These are phyloP conservation scores for Aspergillus sparsus DNA, from an alignment of 495 filamentous ascomycete species.

Conservation along the genomic window DNA sequence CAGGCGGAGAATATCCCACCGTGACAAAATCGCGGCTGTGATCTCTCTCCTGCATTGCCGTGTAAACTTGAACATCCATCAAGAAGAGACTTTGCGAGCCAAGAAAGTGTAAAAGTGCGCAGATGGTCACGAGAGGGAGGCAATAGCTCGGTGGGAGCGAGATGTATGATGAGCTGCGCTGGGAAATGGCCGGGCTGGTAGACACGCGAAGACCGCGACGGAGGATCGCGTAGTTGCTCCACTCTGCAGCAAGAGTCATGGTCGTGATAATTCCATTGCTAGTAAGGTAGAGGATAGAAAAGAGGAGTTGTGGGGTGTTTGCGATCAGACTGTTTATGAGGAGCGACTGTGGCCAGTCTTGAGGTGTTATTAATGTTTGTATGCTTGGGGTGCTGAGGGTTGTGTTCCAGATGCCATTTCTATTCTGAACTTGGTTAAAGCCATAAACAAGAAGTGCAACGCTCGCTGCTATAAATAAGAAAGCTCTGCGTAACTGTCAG, in stretches of 20 bases:
- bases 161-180: constrained; percentile 45
- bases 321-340: constrained; percentile 14
- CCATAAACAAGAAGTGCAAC: neutral
- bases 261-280: constrained; percentile 42
- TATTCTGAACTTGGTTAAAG: neutral
- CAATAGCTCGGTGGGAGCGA: constrained; percentile 44
- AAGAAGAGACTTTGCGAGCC: constrained; percentile 46
- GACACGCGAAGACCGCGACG: constrained; percentile 50
- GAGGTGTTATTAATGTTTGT: constrained; percentile 6
- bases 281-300: constrained; percentile 45
- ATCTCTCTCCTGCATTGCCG: neutral
- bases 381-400: constrained; percentile 1
- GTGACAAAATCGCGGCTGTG: constrained; percentile 19
- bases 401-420: constrained; percentile 27
- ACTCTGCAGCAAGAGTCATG: constrained; percentile 45
- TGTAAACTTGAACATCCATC: constrained; percentile 24
- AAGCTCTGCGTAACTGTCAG: neutral
- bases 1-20: constrained; percentile 34
- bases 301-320: constrained; percentile 47
- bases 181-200: constrained; percentile 36
- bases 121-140: constrained; percentile 32
- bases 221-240: constrained; percentile 27
- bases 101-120: constrained; percentile 42
- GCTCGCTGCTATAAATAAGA: neutral
- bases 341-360: constrained; percentile 1